phyloP scores from a whole-genome alignment of 108 stramenopile genomes.

The Aurantiochytrium sp. region DNA sequence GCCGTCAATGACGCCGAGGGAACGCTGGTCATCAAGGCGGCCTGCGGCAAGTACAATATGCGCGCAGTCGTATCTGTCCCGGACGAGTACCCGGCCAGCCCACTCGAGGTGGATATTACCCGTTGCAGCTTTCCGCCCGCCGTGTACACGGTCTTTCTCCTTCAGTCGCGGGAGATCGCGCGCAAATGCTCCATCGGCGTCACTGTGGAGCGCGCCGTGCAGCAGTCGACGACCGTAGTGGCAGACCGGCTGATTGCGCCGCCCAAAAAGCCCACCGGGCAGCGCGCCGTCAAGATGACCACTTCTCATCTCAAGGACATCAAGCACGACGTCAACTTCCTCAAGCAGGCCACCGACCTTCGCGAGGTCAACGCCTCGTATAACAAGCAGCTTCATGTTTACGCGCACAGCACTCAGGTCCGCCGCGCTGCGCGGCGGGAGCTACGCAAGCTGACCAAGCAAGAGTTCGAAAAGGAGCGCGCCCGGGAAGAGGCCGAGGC shows the following conservation, averaged over 20 bases:
- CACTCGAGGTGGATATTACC: neutral
- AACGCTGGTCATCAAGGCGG: neutral
- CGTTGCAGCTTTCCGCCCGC: neutral
- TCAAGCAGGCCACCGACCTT: neutral
- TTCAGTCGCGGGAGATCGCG: neutral
- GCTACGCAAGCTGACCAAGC: neutral
- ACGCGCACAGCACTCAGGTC: neutral
- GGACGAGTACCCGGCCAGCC: neutral
- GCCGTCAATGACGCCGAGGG: neutral
- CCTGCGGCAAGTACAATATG: neutral
- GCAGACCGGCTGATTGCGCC: neutral
- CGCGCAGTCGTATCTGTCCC: neutral
- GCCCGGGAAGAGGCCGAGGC: neutral
- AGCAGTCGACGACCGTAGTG: constrained; percentile 15
- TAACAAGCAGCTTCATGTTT: neutral
- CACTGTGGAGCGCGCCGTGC: neutral
- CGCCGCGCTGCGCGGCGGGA: constrained; percentile 13
- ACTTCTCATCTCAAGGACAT: neutral
- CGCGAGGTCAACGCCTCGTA: neutral
- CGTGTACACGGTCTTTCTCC: neutral
- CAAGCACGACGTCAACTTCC: neutral
- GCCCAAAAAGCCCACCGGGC: neutral
- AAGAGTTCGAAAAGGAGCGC: neutral
- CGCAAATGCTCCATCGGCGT: constrained; percentile 6
- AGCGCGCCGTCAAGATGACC: neutral